Evolutionary conservation across 768 basidiomycete genomes (phyloP).

Genomic region (Russula sp.): DNA sequence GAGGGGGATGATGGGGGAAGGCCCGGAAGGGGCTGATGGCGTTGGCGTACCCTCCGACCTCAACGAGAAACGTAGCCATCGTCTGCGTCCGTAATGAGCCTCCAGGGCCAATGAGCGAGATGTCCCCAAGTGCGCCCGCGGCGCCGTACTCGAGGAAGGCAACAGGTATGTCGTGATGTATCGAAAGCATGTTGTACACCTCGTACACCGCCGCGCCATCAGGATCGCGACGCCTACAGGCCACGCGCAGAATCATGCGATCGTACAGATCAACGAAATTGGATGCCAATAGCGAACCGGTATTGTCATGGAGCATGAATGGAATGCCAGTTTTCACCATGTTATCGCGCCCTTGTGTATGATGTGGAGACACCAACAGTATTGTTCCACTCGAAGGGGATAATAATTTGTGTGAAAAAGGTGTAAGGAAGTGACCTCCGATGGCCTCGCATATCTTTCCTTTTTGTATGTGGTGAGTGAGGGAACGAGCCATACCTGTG

Average conservation of each 20-base stretch:
- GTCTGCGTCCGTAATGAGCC: constrained; percentile 30
- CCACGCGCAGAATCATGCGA: constrained; percentile 51
- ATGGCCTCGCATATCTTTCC: constrained; percentile 7
- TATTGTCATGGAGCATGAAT: constrained; percentile 62
- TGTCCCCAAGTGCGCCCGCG: constrained; percentile 15
- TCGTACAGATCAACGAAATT: constrained; percentile 64
- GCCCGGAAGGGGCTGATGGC: no score
- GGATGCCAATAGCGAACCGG: constrained; percentile 51
- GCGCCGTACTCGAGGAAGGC: constrained; percentile 51
- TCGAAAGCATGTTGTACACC: constrained; percentile 41
- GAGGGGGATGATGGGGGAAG: neutral
- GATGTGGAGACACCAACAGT: constrained; percentile 14
- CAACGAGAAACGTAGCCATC: constrained; percentile 55
- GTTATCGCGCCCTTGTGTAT: neutral
- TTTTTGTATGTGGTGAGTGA: constrained; percentile 20
- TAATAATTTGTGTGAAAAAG: neutral
- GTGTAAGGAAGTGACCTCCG: neutral
- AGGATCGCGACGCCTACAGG: constrained; percentile 46
- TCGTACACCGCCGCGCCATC: constrained; percentile 47
- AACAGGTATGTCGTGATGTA: constrained; percentile 38
- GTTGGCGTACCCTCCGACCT: constrained; percentile 31
- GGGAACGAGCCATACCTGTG: constrained; percentile 3
- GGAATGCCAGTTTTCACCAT: constrained; percentile 55
- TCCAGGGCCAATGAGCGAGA: constrained; percentile 3
- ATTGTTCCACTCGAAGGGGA: neutral